Conservation (phyloP, 768 basidiomycete species). For the Candolleomyces aberdarensis region DNA sequence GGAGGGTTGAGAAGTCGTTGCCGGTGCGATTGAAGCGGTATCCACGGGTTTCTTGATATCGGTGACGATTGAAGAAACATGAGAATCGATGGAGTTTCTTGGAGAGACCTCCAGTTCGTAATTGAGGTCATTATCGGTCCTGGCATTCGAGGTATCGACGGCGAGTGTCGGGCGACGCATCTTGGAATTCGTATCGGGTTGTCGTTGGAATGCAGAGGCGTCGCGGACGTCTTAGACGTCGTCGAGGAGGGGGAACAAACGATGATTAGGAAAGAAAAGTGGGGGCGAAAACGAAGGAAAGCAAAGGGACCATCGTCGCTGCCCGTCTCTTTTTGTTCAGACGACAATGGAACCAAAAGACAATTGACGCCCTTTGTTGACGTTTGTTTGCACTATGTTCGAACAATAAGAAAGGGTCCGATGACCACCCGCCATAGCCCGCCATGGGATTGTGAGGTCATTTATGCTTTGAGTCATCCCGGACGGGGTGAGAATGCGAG, state of each 20-base stretch:
- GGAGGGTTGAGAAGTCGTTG: constrained; percentile 14
- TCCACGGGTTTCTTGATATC: constrained; percentile 2
- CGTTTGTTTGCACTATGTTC: not conserved
- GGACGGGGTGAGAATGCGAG: too few species aligned
- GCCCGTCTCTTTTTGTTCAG: not conserved
- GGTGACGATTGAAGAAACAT: constrained; percentile 1
- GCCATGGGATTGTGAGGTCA: too few species aligned
- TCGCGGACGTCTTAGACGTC: not conserved
- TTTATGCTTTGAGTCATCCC: too few species aligned
- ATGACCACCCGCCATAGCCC: not conserved
- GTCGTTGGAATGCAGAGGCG: not conserved
- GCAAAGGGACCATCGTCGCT: not conserved
- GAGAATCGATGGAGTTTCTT: constrained; percentile 19
- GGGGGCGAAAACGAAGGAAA: not conserved
- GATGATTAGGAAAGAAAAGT: not conserved
- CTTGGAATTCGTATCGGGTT: not conserved
- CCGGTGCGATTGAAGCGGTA: constrained; percentile 7
- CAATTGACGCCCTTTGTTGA: constrained; percentile 3
- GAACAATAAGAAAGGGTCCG: constrained; percentile 2
- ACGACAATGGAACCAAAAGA: not conserved
- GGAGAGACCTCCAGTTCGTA: constrained; percentile 23
- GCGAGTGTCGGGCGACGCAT: constrained; percentile 22
- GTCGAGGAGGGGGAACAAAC: not conserved
- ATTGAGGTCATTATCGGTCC: constrained; percentile 9
- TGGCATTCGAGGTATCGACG: constrained; percentile 18